These are phyloP conservation scores for Erythrophleum ivorense DNA, from an alignment of 331 rosid species.

Conservation along the genomic window DNA sequence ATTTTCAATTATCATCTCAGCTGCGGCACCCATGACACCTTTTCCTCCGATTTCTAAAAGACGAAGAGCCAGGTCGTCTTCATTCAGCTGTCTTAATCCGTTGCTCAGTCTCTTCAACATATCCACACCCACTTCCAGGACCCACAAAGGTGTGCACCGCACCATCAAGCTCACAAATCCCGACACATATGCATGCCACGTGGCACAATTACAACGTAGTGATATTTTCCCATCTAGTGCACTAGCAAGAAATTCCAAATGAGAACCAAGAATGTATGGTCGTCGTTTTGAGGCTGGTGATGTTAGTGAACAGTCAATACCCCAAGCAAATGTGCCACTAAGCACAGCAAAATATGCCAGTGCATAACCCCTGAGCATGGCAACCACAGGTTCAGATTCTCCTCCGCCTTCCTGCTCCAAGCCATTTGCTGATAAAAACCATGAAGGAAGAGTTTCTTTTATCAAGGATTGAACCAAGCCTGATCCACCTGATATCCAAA, in stretches of 20 bases:
- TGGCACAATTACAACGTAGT: constrained; percentile 64
- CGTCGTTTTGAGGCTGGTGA: constrained; percentile 59
- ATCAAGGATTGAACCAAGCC: constrained; percentile 70
- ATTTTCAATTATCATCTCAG: constrained; percentile 64
- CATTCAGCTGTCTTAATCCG: constrained; percentile 67
- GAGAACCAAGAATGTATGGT: constrained; percentile 58
- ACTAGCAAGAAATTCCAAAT: constrained; percentile 74
- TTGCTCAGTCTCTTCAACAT: constrained; percentile 74
- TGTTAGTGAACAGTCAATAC: constrained; percentile 53
- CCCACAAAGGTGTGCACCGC: constrained; percentile 68
- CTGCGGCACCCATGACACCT: constrained; percentile 85
- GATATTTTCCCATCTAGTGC: constrained; percentile 63
- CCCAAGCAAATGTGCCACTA: constrained; percentile 81
- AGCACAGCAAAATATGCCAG: constrained; percentile 79
- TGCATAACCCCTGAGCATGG: constrained; percentile 79
- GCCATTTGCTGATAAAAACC: constrained; percentile 69
- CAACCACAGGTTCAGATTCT: constrained; percentile 66
- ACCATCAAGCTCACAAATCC: constrained; percentile 81
- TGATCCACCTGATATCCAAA: too few relatives aligned
- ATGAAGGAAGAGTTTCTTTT: constrained; percentile 79
- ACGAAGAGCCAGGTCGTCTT: constrained; percentile 78
- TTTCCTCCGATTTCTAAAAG: constrained; percentile 75
- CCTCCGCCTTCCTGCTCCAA: constrained; percentile 55
- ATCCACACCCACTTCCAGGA: constrained; percentile 61
- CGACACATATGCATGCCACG: constrained; percentile 74